These are phyloP conservation scores for Nicotiana paniculata DNA, from an alignment of 257 asterid species.

Conservation along the genomic window DNA sequence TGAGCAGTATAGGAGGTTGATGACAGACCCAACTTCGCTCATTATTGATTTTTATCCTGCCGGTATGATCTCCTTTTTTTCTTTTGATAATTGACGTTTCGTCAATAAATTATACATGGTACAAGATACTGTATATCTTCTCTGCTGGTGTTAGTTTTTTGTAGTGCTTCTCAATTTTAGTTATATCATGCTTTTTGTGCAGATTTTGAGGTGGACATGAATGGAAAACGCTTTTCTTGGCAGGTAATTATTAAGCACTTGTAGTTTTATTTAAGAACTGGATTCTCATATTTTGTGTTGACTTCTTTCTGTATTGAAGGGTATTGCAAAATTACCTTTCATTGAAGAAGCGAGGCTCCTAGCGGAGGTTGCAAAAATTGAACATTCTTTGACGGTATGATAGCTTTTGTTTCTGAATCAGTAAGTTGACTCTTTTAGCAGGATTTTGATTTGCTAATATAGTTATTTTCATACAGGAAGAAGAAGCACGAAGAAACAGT, in stretches of 20 bases:
- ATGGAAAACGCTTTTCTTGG: slow-evolving; percentile 55
- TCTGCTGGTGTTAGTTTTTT: background rate
- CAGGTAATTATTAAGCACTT: slow-evolving; percentile 27
- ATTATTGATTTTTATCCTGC: slow-evolving; percentile 45
- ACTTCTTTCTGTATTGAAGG: slow-evolving; percentile 24
- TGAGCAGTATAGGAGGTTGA: slow-evolving; percentile 26
- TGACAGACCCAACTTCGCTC: slow-evolving; percentile 33
- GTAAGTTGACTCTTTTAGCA: background rate
- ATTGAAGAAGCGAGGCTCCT: slow-evolving; percentile 53
- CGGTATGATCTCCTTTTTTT: slow-evolving; percentile 18
- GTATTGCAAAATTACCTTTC: slow-evolving; percentile 43
- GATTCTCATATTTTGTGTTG: background rate
- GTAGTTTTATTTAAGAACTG: background rate
- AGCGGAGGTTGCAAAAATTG: slow-evolving; percentile 33
- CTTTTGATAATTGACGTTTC: background rate
- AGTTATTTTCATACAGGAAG: slow-evolving; percentile 51
- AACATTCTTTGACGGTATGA: slow-evolving; percentile 34
- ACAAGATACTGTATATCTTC: background rate
- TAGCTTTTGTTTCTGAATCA: background rate
- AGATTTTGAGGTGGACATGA: slow-evolving; percentile 44
- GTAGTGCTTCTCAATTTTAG: background rate
- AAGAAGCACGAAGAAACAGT: slow-evolving; percentile 87
- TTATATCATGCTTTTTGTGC: background rate
- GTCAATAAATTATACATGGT: background rate
- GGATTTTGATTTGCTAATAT: slow-evolving; percentile 6